These are phyloP conservation scores for Diaporthe ampelina DNA, from an alignment of 2,329 filamentous ascomycete species.

Conservation along the genomic window DNA sequence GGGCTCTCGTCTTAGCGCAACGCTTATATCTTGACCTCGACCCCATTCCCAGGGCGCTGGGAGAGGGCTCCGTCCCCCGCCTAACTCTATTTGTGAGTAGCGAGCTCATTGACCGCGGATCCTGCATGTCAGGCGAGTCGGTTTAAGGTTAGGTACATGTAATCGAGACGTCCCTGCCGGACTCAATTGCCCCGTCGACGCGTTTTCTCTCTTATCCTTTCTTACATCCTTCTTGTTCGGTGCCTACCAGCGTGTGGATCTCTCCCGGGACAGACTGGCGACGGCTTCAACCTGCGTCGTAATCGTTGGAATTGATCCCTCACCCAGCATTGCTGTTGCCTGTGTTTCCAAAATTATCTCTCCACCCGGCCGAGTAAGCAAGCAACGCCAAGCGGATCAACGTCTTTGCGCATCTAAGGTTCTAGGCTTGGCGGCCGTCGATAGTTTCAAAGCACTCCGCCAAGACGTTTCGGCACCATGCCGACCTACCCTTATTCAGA, in stretches of 20 bases:
- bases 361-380: constrained; percentile 32
- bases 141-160: constrained; percentile 32
- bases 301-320: background rate
- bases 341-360: constrained; percentile 26
- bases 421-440: constrained; percentile 23
- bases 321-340: background rate
- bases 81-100: constrained; percentile 12
- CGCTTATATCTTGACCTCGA: constrained; percentile 11
- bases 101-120: background rate
- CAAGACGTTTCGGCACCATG: constrained; percentile 54
- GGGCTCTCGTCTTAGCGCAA: constrained; percentile 10
- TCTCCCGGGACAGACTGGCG: background rate
- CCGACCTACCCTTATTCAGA: constrained; percentile 60
- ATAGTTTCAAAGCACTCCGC: constrained; percentile 43
- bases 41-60: constrained; percentile 3
- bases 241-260: background rate
- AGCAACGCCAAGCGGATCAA: constrained; percentile 37
- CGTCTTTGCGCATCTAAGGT: constrained; percentile 14
- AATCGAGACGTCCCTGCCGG: background rate
- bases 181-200: background rate
- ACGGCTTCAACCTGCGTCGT: constrained; percentile 13
- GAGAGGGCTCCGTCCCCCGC: background rate
- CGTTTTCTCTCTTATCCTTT: constrained; percentile 27
- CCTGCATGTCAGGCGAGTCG: constrained; percentile 2
- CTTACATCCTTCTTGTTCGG: constrained; percentile 2